These are phyloP conservation scores for Cercospora brassicicola DNA, from an alignment of 2,329 filamentous ascomycete species.

Conservation along the genomic window DNA sequence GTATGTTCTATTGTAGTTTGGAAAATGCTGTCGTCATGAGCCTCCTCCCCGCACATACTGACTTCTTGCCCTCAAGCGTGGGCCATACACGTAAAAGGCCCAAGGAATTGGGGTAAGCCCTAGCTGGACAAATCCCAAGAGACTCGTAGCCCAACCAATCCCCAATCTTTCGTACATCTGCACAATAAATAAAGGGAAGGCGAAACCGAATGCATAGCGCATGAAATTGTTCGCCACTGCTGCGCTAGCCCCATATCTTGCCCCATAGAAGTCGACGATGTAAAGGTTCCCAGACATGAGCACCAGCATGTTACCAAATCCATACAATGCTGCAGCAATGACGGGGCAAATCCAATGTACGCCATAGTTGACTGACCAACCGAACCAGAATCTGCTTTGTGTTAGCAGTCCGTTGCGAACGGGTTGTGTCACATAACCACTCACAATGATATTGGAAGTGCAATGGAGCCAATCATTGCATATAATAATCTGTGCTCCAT, in stretches of 20 bases:
- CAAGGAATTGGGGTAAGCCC: neutral
- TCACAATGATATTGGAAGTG: neutral
- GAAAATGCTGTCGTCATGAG: neutral
- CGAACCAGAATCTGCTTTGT: neutral
- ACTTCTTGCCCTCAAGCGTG: neutral
- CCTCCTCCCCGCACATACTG: neutral
- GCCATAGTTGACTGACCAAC: neutral
- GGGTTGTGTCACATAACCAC: no score
- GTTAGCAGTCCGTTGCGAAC: neutral
- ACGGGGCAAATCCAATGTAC: neutral
- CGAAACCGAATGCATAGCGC: neutral
- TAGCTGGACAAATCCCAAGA: neutral
- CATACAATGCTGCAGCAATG: neutral
- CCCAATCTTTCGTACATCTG: neutral
- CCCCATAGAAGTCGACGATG: neutral
- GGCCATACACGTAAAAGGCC: neutral
- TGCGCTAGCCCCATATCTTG: neutral
- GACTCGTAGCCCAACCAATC: neutral
- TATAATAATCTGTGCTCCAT: neutral
- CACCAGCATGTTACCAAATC: neutral
- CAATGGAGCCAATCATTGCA: neutral
- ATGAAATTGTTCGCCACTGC: neutral
- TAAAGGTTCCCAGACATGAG: neutral
- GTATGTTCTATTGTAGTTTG: neutral
- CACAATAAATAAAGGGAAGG: neutral